A percentile compares a stretch with the other conserved stretches of the same genome.
phyloP scores from a whole-genome alignment of 2,329 filamentous ascomycete species.

The Paraphaeosphaeria sporulosa region DNA sequence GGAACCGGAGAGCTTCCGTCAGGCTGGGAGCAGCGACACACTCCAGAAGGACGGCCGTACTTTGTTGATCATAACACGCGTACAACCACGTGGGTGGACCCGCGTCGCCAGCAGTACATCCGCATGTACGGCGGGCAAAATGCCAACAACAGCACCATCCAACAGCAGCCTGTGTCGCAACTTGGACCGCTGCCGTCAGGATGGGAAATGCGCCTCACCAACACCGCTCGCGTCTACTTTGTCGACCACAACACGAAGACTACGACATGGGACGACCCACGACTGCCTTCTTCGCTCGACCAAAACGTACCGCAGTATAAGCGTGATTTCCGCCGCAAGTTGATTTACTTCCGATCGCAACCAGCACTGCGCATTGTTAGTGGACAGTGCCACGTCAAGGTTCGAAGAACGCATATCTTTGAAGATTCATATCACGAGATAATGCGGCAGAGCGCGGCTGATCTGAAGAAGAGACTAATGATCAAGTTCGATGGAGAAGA shows the following conservation, averaged over 20 bases:
- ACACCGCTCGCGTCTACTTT: constrained; percentile 97
- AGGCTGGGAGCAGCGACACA: constrained; percentile 96
- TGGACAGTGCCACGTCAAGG: constrained; percentile 98
- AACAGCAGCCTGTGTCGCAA: constrained; percentile 97
- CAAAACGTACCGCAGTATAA: constrained; percentile 99
- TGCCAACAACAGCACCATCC: constrained; percentile 77
- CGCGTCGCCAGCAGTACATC: constrained; percentile 96
- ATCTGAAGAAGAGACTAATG: constrained; percentile 98
- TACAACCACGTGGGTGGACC: constrained; percentile 98
- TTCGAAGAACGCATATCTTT: constrained; percentile 94
- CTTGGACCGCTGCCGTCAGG: constrained; percentile 93
- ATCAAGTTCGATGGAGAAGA: constrained; percentile 99
- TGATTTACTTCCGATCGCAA: constrained; percentile 99
- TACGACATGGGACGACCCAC: constrained; percentile 97
- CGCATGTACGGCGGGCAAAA: constrained; percentile 96
- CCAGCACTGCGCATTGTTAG: constrained; percentile 94
- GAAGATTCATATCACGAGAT: constrained; percentile 99
- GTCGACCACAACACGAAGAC: constrained; percentile 99
- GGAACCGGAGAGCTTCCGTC: constrained; percentile 94
- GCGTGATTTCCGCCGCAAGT: constrained; percentile 95
- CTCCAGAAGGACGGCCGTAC: constrained; percentile 92
- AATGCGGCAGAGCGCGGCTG: constrained; percentile 91
- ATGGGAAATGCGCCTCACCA: constrained; percentile 99
- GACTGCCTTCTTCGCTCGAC: constrained; percentile 92
- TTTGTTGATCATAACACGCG: constrained; percentile 99